Conservation (phyloP, 352 stramenopile species). For the Phytophthora colocasiae region DNA sequence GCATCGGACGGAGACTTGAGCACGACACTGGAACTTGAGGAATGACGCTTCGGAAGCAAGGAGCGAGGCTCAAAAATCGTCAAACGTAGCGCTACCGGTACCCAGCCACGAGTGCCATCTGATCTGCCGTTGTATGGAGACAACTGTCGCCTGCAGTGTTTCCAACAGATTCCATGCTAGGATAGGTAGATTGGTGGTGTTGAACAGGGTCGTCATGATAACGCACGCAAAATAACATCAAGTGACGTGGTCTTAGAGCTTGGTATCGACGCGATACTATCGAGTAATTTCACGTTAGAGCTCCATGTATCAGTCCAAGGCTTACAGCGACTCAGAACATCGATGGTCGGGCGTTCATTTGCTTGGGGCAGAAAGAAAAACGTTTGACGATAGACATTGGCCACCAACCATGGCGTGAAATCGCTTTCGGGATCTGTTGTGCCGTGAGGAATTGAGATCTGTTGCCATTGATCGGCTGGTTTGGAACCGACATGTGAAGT, state of each 20-base stretch:
- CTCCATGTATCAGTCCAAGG: too few relatives aligned
- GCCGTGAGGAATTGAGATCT: neutral
- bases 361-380: neutral
- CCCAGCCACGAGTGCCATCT: conserved; percentile 13
- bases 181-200: too few relatives aligned
- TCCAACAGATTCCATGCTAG: neutral
- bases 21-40: conserved; percentile 14
- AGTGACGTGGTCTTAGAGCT: too few relatives aligned
- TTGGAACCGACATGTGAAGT: too few relatives aligned
- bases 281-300: too few relatives aligned
- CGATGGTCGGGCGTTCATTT: neutral
- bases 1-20: conserved; percentile 23
- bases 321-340: too few relatives aligned
- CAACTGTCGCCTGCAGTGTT: conserved; percentile 5
- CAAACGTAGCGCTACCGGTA: conserved; percentile 24
- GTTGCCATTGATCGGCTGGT: too few relatives aligned
- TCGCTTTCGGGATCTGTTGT: neutral
- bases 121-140: conserved; percentile 14
- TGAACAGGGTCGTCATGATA: too few relatives aligned
- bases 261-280: too few relatives aligned
- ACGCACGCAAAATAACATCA: too few relatives aligned
- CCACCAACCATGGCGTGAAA: neutral
- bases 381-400: neutral
- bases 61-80: conserved; percentile 25
- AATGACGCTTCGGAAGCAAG: conserved; percentile 16